Evolutionary conservation across 2,329 filamentous ascomycete species (phyloP), one percentile per base, ranked within the genome.

Genomic region (Coleophoma eucalyptorum): DNA sequence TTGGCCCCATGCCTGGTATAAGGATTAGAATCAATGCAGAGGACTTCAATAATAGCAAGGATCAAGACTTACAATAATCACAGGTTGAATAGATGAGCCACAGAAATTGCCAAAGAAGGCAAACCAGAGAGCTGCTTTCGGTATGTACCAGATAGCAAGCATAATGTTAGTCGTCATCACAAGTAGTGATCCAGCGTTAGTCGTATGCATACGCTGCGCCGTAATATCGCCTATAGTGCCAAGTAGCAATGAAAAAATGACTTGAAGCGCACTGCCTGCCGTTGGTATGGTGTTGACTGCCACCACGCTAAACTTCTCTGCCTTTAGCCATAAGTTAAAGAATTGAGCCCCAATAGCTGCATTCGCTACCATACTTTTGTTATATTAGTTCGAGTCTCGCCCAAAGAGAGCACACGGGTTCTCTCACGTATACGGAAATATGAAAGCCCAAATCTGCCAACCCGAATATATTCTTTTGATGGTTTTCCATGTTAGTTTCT

Each of bases 381-480:
- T n/a, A n/a, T n/a, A n/a, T n/a, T n/a, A n/a, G n/a, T n/a, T n/a
- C n/a, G n/a, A n/a, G n/a, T n/a, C n/a, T n/a, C n/a, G n/a, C n/a
- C n/a, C n/a, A n/a, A n/a, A n/a, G n/a, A n/a, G n/a, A n/a, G n/a
- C n/a, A n/a, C 42, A n/a, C n/a, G n/a, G n/a, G n/a, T n/a, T n/a
- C n/a, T n/a, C n/a, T 47, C 42, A 50, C 49, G 46, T 15, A 20
- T 50, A 50, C 31, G 49, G 49, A 19, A 50, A 50, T 3, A 50
- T 40, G n/a, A 50, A 50, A 21, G 43, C 21, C 49, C 49, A 50
- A 3, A 68, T 62, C n/a, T 67, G 65, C 66, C 66, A 68, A 16
- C 60, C 61, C 58, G 56, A 55, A 16, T 62, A 43, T 5, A 67
- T 63, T 46, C 35, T 32, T 46, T 41, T 38, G n/a, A 46, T 19